phyloP scores from a whole-genome alignment of 1,284 basidiomycete species.

The Termitomyces sp. region DNA sequence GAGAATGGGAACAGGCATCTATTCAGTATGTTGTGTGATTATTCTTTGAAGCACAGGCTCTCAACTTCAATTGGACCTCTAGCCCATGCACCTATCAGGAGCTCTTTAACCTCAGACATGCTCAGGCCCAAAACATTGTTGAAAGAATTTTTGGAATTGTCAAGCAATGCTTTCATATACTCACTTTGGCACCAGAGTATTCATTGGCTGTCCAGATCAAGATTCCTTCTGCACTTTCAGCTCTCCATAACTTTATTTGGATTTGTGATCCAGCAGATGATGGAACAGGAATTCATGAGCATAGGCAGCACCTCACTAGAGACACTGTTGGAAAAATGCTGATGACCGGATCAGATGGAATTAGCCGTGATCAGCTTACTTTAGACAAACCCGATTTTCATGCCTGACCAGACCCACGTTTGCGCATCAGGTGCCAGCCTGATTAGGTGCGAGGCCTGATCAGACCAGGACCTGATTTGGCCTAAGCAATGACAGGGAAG shows the following conservation, averaged over 20 bases:
- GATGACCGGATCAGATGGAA: too few species aligned
- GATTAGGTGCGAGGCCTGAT: too few species aligned
- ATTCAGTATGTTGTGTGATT: conserved; percentile 12
- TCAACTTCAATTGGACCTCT: conserved; percentile 4
- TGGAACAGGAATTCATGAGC: too few species aligned
- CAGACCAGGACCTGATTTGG: too few species aligned
- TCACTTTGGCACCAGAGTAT: conserved; percentile 23
- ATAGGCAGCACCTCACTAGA: too few species aligned
- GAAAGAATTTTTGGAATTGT: conserved; percentile 36
- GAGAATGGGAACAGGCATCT: conserved; percentile 27
- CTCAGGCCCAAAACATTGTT: conserved; percentile 28
- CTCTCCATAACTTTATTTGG: conserved; percentile 19
- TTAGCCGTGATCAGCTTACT: too few species aligned
- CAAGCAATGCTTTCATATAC: conserved; percentile 27
- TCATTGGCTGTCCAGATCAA: conserved; percentile 24
- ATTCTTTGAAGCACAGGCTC: not conserved
- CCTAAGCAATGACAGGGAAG: too few species aligned
- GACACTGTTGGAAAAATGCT: too few species aligned
- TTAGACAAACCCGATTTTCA: too few species aligned
- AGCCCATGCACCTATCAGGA: conserved; percentile 27
- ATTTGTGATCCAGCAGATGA: too few species aligned
- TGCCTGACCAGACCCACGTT: too few species aligned
- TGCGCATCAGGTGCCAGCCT: too few species aligned
- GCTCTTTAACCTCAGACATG: conserved; percentile 14
- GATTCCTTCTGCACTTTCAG: conserved; percentile 26